A percentile compares a stretch with the other conserved stretches of the same genome.
Evolutionary conservation across 2,329 filamentous ascomycete genomes (phyloP).

Genomic region (Lithohypha guttulata): DNA sequence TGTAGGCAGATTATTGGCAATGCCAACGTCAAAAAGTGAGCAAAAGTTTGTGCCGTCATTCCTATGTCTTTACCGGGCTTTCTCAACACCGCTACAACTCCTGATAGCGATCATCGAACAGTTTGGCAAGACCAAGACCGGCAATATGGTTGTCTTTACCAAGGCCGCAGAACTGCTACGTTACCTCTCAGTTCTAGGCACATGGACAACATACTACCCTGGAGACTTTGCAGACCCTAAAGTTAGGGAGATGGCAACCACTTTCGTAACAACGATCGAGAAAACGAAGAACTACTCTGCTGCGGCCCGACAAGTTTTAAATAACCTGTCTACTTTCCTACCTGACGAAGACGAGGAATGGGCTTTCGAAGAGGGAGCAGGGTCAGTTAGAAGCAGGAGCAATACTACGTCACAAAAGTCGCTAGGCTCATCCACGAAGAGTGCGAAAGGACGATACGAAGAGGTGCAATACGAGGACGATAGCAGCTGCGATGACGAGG

Average conservation of each 20-base stretch:
- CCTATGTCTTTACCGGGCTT: slow-evolving; percentile 86
- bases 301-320: slow-evolving; percentile 69
- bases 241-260: slow-evolving; percentile 60
- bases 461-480: slow-evolving; percentile 11
- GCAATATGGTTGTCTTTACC: slow-evolving; percentile 60
- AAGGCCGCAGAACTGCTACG: slow-evolving; percentile 73
- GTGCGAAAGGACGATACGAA: slow-evolving; percentile 23
- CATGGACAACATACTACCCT: slow-evolving; percentile 83
- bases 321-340: slow-evolving; percentile 61
- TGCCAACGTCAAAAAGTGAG: slow-evolving; percentile 77
- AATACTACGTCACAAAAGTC: slow-evolving; percentile 12
- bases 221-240: slow-evolving; percentile 78
- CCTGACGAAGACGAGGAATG: slow-evolving; percentile 90
- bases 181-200: slow-evolving; percentile 71
- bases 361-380: slow-evolving; percentile 63
- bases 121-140: slow-evolving; percentile 63
- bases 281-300: slow-evolving; percentile 71
- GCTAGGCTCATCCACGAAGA: slow-evolving; percentile 16
- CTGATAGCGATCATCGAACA: slow-evolving; percentile 56
- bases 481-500: slow-evolving; percentile 29
- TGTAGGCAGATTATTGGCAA: slow-evolving; percentile 74
- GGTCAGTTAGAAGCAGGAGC: slow-evolving; percentile 4
- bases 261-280: slow-evolving; percentile 65
- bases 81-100: slow-evolving; percentile 69
- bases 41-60: slow-evolving; percentile 82